Conservation (phyloP, 495 filamentous ascomycete species). For the Aspergillus heteromorphus region DNA sequence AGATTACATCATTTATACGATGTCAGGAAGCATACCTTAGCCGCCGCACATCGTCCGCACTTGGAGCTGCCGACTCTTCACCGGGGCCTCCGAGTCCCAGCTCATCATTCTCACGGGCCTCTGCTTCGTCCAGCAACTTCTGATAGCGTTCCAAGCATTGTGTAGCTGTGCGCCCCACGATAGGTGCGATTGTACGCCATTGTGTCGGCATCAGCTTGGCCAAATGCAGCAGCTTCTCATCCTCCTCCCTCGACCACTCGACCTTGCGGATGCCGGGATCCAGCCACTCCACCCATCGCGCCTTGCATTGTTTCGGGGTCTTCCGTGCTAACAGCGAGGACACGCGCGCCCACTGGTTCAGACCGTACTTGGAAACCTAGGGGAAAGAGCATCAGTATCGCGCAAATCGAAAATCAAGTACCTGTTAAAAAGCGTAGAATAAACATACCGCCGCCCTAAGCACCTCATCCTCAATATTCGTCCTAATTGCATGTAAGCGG, state of each 20-base stretch:
- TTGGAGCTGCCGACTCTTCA: constrained; percentile 80
- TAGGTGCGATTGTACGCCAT: constrained; percentile 96
- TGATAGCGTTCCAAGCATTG: constrained; percentile 97
- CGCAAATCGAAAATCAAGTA: not conserved
- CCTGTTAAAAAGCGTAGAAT: not conserved
- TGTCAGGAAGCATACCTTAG: constrained; percentile 47
- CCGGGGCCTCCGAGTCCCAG: constrained; percentile 86
- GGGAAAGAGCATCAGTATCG: constrained; percentile 18
- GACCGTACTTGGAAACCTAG: constrained; percentile 86
- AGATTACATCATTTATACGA: not conserved
- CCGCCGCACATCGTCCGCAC: constrained; percentile 86
- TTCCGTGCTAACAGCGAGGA: constrained; percentile 96
- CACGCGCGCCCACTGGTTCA: constrained; percentile 98
- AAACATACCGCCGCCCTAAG: constrained; percentile 71
- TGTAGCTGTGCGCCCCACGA: constrained; percentile 92
- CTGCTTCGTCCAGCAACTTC: constrained; percentile 91
- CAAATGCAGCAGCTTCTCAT: constrained; percentile 92
- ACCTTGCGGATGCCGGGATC: constrained; percentile 96
- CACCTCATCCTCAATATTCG: constrained; percentile 86
- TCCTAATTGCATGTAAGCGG: constrained; percentile 38
- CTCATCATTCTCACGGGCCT: constrained; percentile 78
- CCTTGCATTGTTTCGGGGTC: constrained; percentile 98
- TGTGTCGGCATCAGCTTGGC: constrained; percentile 99
- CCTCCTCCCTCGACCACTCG: constrained; percentile 98
- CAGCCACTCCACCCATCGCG: constrained; percentile 96